Evolutionary conservation across 306 rosid species (phyloP), one percentile per base, ranked within the genome.

Genomic region (Prunus davidiana): DNA sequence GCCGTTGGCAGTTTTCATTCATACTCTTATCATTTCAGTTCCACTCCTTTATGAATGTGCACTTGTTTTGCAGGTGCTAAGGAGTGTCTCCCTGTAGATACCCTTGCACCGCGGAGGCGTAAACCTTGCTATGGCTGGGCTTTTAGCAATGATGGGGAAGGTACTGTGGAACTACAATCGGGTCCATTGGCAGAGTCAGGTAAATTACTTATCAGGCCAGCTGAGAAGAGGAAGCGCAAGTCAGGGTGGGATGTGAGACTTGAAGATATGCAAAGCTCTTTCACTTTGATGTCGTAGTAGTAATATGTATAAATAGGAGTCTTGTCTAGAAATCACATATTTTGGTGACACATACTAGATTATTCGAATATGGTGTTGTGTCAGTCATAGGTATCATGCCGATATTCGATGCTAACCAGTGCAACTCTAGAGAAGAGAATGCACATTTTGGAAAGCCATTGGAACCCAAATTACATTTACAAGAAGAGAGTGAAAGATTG

Each of bases 41-140:
- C 38, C 30, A 13, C 41, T 72, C 15, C 18, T 14, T 41, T 41
- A 16, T 64, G 22, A 64, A 64, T 32, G 69, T 3, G 4, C 50
- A 64, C 49, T 64, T 3, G 50, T 65, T 22, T 34, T 41, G 30
- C 70, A 65, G 70, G 41, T 34, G 51, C 70, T 5, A 5, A 16
- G 14, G 49, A 64, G n/a, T 16, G 49, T 9, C 24, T 32, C 6
- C 25, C 34, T 52, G 15, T 12, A 22, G 32, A 67, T 14, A 68
- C 57, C 19, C 50, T 30, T 72, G 72, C 79, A 15, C 0, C 14
- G 19, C 25, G 6, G 15, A 74, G 56, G 82, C 83, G 79, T 16
- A 80, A 71, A 76, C 86, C 84, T 56, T 85, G 13, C 78, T 19
- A 81, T 64, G 97, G 97, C 68, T 90, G 90, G 96, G 71, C 90